Base-by-base conservation (phyloP, 2,329 filamentous ascomycete species). In the Aspergillus luchuensis region DNA sequence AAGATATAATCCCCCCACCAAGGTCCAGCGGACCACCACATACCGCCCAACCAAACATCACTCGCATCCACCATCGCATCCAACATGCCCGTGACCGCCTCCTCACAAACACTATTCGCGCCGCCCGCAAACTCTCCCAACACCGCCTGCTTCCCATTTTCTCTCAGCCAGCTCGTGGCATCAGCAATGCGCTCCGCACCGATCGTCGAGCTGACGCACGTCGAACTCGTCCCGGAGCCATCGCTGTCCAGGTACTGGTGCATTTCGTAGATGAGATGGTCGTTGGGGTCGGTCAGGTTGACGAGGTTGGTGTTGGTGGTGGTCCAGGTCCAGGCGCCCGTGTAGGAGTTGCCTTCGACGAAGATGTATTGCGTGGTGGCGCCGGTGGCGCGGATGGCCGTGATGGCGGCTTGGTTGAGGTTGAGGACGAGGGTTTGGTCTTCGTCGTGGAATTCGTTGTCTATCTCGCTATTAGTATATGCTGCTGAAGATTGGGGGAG, bases 381-480 rank as follows among this genome's bases (percentile, higher is more conserved):
- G 5, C 85, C 85, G 11, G 84, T 80, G 6, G 74, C 81, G 51
- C 86, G 85, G 72, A 89, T 87, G 65, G 80, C 84, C 68, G 86
- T 72, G 66, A 89, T 87, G 63, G 86, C 86, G 8, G 84, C 85
- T 71, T 89, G 86, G 80, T 88, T 89, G 50, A 89, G 82, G 66
- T 81, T 73, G 10, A 84, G 76, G 10, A 88, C 85, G 8, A 87
- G 80, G 2, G 72, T 74, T 72, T 87, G 84, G 67, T 86, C 82
- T 81, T 87, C 86, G 70, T 83, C 82, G 72, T 89, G 80, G 73
- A 85, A 88, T 78, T 89, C 86, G 73, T 89, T 89, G 81, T 88
- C 68, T 78, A 13, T 4, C 66, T 67, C 5, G 55, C 25, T 8
- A 25, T 63, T 52, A 59, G n/a, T 47, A 15, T 48, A 1, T 2